A percentile compares a stretch with the other conserved stretches of the same genome.
Conservation (phyloP, 1,139 yeast species). For the Pichia terricola region DNA sequence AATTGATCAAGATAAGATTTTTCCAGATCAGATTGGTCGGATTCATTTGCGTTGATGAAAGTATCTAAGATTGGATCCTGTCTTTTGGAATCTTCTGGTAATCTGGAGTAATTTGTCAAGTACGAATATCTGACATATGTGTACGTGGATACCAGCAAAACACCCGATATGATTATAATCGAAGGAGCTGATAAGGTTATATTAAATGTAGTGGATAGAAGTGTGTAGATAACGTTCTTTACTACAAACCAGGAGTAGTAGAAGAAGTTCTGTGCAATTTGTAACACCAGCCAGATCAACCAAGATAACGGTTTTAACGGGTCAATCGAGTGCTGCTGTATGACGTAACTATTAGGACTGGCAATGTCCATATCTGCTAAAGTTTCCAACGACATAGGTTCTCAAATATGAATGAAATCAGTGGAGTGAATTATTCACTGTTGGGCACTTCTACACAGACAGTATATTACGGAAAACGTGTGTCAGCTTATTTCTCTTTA, state of each 20-base stretch:
- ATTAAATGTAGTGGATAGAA: conserved; percentile 20
- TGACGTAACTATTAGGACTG: not conserved
- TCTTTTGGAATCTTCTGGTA: conserved; percentile 38
- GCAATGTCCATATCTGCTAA: too few relatives aligned
- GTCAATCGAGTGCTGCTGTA: not conserved
- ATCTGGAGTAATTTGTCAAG: conserved; percentile 41
- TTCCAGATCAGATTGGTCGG: conserved; percentile 31
- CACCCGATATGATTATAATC: conserved; percentile 15
- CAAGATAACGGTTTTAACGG: conserved; percentile 6
- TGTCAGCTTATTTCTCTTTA: too few relatives aligned
- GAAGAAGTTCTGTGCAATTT: conserved; percentile 10
- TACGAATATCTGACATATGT: conserved; percentile 40
- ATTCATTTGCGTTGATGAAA: conserved; percentile 27
- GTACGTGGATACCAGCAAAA: conserved; percentile 23
- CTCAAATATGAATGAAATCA: too few relatives aligned
- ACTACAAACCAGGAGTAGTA: conserved; percentile 12
- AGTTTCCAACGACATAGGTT: too few relatives aligned
- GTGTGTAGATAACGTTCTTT: conserved; percentile 14
- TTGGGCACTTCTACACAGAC: too few relatives aligned
- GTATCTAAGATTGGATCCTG: conserved; percentile 36
- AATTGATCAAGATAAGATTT: conserved; percentile 77
- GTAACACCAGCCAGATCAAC: conserved; percentile 15
- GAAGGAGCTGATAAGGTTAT: conserved; percentile 23
- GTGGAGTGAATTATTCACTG: too few relatives aligned
- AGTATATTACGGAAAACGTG: too few relatives aligned